Evolutionary conservation across 169 alveolate species (phyloP).

Genomic region (Plasmodium billcollinsi): DNA sequence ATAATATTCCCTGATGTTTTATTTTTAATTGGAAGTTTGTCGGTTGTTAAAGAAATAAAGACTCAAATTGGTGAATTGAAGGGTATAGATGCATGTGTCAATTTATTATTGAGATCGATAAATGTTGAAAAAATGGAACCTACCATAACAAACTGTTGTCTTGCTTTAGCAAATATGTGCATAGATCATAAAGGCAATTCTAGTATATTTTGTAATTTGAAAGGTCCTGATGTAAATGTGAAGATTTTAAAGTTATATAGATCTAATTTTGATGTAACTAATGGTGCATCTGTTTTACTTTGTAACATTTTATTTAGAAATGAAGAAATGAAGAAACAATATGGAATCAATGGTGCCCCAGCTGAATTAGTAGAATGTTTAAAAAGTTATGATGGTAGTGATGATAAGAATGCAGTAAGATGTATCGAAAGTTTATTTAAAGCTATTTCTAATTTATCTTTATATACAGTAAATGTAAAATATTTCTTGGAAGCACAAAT

Average conservation of each 20-base stretch:
- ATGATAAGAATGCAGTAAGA: conserved; percentile 87
- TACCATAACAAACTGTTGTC: conserved; percentile 90
- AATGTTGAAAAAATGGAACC: conserved; percentile 83
- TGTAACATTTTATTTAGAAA: conserved; percentile 91
- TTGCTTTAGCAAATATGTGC: conserved; percentile 92
- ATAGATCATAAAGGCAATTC: conserved; percentile 89
- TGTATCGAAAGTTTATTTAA: conserved; percentile 90
- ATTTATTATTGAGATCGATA: conserved; percentile 79
- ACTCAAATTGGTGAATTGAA: conserved; percentile 85
- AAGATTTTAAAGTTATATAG: conserved; percentile 84
- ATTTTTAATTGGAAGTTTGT: conserved; percentile 89
- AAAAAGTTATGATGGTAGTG: conserved; percentile 85
- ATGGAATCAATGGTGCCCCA: conserved; percentile 91
- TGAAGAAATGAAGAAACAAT: conserved; percentile 88
- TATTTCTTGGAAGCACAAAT: conserved; percentile 85
- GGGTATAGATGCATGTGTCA: conserved; percentile 82
- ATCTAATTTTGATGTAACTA: conserved; percentile 88
- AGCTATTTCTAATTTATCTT: conserved; percentile 90
- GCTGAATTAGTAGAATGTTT: conserved; percentile 90
- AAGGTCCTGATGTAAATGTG: conserved; percentile 92
- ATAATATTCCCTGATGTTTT: conserved; percentile 89
- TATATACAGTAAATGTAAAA: conserved; percentile 89
- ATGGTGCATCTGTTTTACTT: conserved; percentile 91
- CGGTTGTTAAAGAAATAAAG: conserved; percentile 87
- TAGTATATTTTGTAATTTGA: conserved; percentile 85